These are phyloP conservation scores for Mycosphaerella sp. DNA, from an alignment of 2,329 filamentous ascomycete genomes.

Conservation along the genomic window DNA sequence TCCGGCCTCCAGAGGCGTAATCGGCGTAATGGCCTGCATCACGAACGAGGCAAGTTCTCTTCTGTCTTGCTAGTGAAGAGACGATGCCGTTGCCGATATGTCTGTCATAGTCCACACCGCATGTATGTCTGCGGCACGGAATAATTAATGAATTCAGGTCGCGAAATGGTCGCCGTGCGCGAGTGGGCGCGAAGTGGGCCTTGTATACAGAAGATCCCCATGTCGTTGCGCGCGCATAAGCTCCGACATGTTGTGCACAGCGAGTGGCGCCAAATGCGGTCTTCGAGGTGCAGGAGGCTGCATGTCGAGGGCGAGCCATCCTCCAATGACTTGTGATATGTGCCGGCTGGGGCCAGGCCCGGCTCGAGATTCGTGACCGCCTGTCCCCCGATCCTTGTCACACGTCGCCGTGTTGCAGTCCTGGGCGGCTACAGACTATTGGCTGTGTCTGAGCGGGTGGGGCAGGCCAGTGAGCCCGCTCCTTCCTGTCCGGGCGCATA, in stretches of 20 bases:
- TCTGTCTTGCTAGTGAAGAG: conserved; percentile 9
- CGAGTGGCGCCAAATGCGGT: conserved; percentile 26
- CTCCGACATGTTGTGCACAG: conserved; percentile 30
- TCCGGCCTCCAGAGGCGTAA: conserved; percentile 39
- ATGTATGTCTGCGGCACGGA: conserved; percentile 26
- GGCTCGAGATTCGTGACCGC: conserved; percentile 16
- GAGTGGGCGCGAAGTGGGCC: conserved; percentile 37
- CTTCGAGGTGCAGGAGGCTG: conserved; percentile 15
- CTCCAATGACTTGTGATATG: conserved; percentile 15
- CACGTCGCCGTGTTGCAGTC: conserved; percentile 13
- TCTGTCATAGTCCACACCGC: conserved; percentile 22
- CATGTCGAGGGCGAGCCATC: conserved; percentile 5
- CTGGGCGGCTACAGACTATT: conserved; percentile 20
- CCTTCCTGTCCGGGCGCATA: conserved; percentile 6
- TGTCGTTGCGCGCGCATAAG: conserved; percentile 33
- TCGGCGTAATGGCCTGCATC: conserved; percentile 44
- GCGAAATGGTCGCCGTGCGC: conserved; percentile 37
- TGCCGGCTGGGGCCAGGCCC: conserved; percentile 8
- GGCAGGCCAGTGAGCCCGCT: conserved; percentile 9
- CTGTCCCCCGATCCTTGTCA: conserved; percentile 20
- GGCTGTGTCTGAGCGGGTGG: conserved; percentile 5
- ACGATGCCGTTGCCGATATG: conserved; percentile 18
- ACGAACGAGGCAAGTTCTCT: conserved; percentile 7
- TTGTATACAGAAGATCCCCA: conserved; percentile 38
- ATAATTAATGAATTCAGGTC: conserved; percentile 32